Conservation (phyloP, 2,329 filamentous ascomycete genomes). For the Dactylellina haptotyla region DNA sequence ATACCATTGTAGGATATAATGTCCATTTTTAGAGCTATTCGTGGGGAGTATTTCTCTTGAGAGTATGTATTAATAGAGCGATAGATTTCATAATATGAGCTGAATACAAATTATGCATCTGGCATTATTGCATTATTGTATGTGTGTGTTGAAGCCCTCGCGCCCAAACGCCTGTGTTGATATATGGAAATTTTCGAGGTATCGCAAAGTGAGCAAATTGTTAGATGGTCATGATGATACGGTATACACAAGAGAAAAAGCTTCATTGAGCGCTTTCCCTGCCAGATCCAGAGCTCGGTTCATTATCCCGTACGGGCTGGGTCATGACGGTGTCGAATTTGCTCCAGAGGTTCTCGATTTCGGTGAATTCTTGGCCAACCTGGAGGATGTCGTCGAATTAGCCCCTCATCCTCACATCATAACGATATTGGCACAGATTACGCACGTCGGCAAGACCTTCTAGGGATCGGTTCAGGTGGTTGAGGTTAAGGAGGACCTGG, state of each 20-base stretch:
- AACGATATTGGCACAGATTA: too few relatives aligned
- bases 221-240: too few relatives aligned
- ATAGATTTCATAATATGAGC: slow-evolving; percentile 40
- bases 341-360: slow-evolving; percentile 50
- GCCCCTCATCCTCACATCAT: too few relatives aligned
- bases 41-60: too few relatives aligned
- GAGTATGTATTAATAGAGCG: slow-evolving; percentile 48
- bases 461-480: slow-evolving; percentile 52
- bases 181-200: too few relatives aligned
- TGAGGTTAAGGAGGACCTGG: slow-evolving; percentile 52
- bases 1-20: slow-evolving; percentile 43
- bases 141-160: too few relatives aligned
- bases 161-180: too few relatives aligned
- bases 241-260: not conserved
- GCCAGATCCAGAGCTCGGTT: slow-evolving; percentile 23
- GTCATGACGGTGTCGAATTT: slow-evolving; percentile 53
- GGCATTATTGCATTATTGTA: not conserved
- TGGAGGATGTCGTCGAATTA: slow-evolving; percentile 5
- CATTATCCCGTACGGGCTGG: slow-evolving; percentile 13
- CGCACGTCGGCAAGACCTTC: slow-evolving; percentile 51
- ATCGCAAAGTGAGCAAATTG: too few relatives aligned
- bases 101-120: not conserved
- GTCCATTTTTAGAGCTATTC: too few relatives aligned
- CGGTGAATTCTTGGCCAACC: slow-evolving; percentile 52
- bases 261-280: slow-evolving; percentile 32